Base-by-base conservation (phyloP, 306 rosid species). In the Macrotyloma uniflorum region DNA sequence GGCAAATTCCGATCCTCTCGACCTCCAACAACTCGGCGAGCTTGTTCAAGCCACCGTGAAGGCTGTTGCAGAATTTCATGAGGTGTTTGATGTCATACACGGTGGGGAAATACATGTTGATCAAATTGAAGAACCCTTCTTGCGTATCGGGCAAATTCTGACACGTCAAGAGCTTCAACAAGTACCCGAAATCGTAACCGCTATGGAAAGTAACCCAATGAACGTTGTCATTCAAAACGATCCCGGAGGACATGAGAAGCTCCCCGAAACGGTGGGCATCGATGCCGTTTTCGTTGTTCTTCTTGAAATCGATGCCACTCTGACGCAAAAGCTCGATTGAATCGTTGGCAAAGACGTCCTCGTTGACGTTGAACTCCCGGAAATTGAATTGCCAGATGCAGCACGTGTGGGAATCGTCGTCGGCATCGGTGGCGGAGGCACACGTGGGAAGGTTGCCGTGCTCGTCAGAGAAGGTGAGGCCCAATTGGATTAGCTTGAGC, bases 331-430 rank as follows among this genome's bases (percentile, higher is more conserved):
- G 88, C 80, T 87, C 88, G 53, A 87, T 87, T 0, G 90, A 87
- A 46, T 87, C 90, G 24, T 81, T 81, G 20, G 90, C 90, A 12
- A 84, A 84, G 35, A 87, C 84, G 19, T 87, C 90, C 50, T 83
- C 85, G 13, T 86, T 86, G 8, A 83, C 87, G 50, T 83, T 81
- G 54, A 86, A 86, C 19, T 86, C 90, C 6, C 88, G 58, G 62
- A 87, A 87, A 30, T 87, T 87, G 82, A 87, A 87, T 24, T 87
- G 90, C 90, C 90, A 87, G n/a, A 87, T 75, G 71, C 88, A 86
- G n/a, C 7, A 73, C 28, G 5, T 32, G 16, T 70, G 57, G 23
- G 13, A 8, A 0, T 30, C 40, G 2, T 63, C 63, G 30, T 46
- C 18, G 18, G 1, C 51, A 8, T 46, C 51, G 8, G 7, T 5